A percentile compares a stretch with the other conserved stretches of the same genome.
Evolutionary conservation across 129 eudicot species (phyloP).

Genomic region (Chrysanthemum makinoi): DNA sequence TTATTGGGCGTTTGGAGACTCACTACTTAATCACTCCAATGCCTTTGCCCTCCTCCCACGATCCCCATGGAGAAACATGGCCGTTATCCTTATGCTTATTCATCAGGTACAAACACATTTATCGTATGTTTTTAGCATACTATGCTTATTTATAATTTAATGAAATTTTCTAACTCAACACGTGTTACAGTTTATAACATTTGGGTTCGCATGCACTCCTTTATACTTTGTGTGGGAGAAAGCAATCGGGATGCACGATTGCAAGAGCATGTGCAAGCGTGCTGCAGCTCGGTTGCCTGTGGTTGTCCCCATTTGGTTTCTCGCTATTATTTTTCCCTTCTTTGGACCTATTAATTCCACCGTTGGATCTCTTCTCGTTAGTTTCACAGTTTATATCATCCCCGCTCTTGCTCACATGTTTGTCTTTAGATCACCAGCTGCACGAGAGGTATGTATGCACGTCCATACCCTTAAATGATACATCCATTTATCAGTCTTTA

Average conservation of each 20-base stretch:
- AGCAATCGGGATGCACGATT: slow-evolving; percentile 95
- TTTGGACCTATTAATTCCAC: slow-evolving; percentile 98
- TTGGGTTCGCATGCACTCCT: slow-evolving; percentile 97
- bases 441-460: slow-evolving; percentile 67
- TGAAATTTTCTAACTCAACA: background rate
- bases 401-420: slow-evolving; percentile 94
- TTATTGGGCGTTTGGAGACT: slow-evolving; percentile 96
- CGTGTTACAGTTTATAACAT: slow-evolving; percentile 76
- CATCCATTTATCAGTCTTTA: background rate
- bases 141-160: background rate
- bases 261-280: slow-evolving; percentile 93
- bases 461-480: background rate
- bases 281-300: slow-evolving; percentile 96
- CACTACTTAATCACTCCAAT: slow-evolving; percentile 85
- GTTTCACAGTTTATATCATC: slow-evolving; percentile 96
- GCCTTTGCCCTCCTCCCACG: slow-evolving; percentile 90
- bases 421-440: slow-evolving; percentile 78
- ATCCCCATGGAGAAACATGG: slow-evolving; percentile 86
- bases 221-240: slow-evolving; percentile 97
- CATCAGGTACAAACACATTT: slow-evolving; percentile 66
- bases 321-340: slow-evolving; percentile 93
- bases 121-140: background rate
- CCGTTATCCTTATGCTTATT: slow-evolving; percentile 92
- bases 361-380: slow-evolving; percentile 94
- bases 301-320: slow-evolving; percentile 94